Evolutionary conservation across 371 early-diverging fungal species (phyloP), one percentile per base, ranked within the genome.

Genomic region (Mucor racemosus): DNA sequence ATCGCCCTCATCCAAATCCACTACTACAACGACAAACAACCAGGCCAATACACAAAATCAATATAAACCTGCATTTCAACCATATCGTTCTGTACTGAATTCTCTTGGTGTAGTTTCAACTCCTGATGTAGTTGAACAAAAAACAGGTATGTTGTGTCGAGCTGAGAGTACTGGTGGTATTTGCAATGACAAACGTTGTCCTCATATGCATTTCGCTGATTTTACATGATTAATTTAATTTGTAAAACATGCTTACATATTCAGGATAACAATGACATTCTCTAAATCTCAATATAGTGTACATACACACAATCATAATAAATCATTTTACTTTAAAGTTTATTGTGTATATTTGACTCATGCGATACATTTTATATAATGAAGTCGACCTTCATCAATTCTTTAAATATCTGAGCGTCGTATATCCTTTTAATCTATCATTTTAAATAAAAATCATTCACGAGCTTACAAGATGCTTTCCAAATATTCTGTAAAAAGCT

Each of bases 111-210:
- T 60, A 15, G n/a, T 42, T n/a, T 15, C 4, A 8, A 40, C 11
- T 4, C 11, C 15, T 7, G 36, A 40, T 60, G 44, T 44, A 8
- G 3, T 1, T 21, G 17, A 1, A 7, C 3, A 5, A 15, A 44
- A 41, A 60, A 33, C 34, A 4, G 41, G 41, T 33, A 14, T 36
- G 5, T 17, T 60, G 1, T 60, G 60, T 60, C 10, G 17, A 8
- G 41, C 41, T 5, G 60, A 60, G 31, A 44, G 34, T 4, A 44
- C 26, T 15, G 60, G 60, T 33, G 8, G 61, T 79, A 14, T 81
- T 79, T 63, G 76, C 72, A 42, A 15, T 71, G 50, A 76, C 80
- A 53, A 77, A 79, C 10, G 39, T 71, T 40, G 13, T 58, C 4
- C 65, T 64, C 1, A 41, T 41, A 42, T 44, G 26, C 60, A 60